Evolutionary conservation across 1,284 basidiomycete species (phyloP).

Genomic region (Ganoderma lingzhi): DNA sequence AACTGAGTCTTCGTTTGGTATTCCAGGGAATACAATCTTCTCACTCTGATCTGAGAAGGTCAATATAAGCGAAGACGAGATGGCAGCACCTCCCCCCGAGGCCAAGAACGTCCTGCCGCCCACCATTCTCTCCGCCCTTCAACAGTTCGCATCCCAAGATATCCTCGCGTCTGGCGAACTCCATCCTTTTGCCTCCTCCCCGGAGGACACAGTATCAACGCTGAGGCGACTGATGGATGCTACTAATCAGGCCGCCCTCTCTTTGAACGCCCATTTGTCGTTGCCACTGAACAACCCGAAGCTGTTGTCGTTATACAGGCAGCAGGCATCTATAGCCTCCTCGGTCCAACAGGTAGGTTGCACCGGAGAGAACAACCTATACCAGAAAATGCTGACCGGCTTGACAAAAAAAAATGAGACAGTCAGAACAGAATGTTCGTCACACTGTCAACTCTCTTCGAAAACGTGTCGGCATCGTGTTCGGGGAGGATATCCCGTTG

Average conservation of each 20-base stretch:
- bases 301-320: slow-evolving; percentile 69
- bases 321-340: slow-evolving; percentile 63
- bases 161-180: slow-evolving; percentile 19
- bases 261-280: slow-evolving; percentile 57
- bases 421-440: slow-evolving; percentile 61
- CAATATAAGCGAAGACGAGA: background rate
- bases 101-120: slow-evolving; percentile 11
- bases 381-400: background rate
- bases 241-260: slow-evolving; percentile 59
- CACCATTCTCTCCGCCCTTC: slow-evolving; percentile 29
- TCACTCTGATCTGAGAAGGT: background rate
- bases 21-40: background rate
- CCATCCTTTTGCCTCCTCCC: slow-evolving; percentile 36
- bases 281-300: slow-evolving; percentile 66
- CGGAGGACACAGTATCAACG: slow-evolving; percentile 29
- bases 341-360: slow-evolving; percentile 56
- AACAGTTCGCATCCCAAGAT: slow-evolving; percentile 31
- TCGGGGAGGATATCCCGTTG: slow-evolving; percentile 69
- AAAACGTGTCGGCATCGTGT: slow-evolving; percentile 53
- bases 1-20: background rate
- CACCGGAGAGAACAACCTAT: background rate
- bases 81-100: slow-evolving; percentile 13
- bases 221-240: slow-evolving; percentile 60
- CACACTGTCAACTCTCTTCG: slow-evolving; percentile 54
- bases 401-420: slow-evolving; percentile 12